Evolutionary conservation across 2,329 filamentous ascomycete species (phyloP).

Genomic region (Saccharata proteae): DNA sequence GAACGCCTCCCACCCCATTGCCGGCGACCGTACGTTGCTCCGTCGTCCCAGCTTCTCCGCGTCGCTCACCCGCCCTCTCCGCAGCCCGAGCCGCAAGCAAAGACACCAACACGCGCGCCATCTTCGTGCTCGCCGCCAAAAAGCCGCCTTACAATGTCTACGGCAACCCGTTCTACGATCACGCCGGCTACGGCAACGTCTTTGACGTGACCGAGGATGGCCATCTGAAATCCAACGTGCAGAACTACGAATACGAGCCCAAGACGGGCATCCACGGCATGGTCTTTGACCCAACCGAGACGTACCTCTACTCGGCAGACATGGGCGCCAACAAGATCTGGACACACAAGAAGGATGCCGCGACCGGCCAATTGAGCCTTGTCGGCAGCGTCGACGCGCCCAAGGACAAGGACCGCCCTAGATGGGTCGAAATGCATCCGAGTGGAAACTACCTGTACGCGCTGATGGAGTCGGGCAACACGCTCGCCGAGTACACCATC

Average conservation of each 20-base stretch:
- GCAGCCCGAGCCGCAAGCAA: constrained; percentile 54
- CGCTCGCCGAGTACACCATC: constrained; percentile 69
- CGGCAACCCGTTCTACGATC: constrained; percentile 80
- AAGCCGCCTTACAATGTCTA: constrained; percentile 73
- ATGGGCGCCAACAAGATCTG: constrained; percentile 70
- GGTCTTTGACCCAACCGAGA: constrained; percentile 64
- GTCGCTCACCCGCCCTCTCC: constrained; percentile 4
- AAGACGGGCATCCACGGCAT: constrained; percentile 68
- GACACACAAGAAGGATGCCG: constrained; percentile 61
- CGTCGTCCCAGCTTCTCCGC: constrained; percentile 2
- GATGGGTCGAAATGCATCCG: constrained; percentile 79
- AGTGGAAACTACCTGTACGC: constrained; percentile 69
- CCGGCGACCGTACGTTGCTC: constrained; percentile 53
- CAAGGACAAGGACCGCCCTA: constrained; percentile 60
- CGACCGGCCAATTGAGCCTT: constrained; percentile 51
- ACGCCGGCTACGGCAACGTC: constrained; percentile 71
- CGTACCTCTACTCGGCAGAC: constrained; percentile 68
- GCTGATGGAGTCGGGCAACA: constrained; percentile 82
- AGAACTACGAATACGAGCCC: constrained; percentile 61
- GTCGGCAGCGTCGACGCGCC: constrained; percentile 65
- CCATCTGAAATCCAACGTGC: constrained; percentile 50
- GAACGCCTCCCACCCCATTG: constrained; percentile 61
- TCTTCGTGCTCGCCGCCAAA: constrained; percentile 72
- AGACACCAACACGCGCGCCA: constrained; percentile 73
- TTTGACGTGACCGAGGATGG: constrained; percentile 50